These are phyloP conservation scores for Ganoderma meredithae DNA, from an alignment of 1,284 basidiomycete genomes.

Conservation along the genomic window DNA sequence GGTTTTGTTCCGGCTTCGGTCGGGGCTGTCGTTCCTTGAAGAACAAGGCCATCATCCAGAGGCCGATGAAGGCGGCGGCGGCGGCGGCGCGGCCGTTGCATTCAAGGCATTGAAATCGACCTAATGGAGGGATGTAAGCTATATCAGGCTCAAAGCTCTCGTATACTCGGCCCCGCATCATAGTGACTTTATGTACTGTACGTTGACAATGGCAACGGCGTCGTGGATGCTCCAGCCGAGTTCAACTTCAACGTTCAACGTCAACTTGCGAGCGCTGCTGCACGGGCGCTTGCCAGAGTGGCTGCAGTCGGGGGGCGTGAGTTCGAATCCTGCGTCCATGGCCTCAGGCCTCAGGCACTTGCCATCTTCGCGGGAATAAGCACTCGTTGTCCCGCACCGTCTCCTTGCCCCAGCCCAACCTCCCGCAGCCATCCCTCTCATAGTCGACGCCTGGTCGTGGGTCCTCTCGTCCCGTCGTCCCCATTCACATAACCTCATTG, in stretches of 20 bases:
- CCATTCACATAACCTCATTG: not conserved
- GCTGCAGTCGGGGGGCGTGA: no score
- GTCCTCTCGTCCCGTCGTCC: slow-evolving; percentile 43
- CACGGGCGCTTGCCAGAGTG: no score
- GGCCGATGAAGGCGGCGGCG: not conserved
- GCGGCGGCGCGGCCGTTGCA: not conserved
- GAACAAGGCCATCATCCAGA: not conserved
- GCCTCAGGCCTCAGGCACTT: no score
- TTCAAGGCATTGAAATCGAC: not conserved
- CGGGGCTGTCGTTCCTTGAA: not conserved
- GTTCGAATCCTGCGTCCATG: no score
- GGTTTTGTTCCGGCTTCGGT: not conserved
- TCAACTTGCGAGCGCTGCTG: no score
- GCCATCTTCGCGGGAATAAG: slow-evolving; percentile 77
- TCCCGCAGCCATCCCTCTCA: no score
- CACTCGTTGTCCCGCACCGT: slow-evolving; percentile 63
- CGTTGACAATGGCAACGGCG: no score
- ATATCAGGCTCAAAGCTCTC: not conserved
- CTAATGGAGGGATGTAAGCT: not conserved
- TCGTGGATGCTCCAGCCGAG: no score
- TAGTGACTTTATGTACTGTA: no score
- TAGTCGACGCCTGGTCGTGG: slow-evolving; percentile 92
- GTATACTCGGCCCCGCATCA: no score
- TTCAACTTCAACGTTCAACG: no score
- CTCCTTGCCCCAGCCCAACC: slow-evolving; percentile 40